A percentile compares a stretch with the other conserved stretches of the same genome.
Conservation (phyloP, 305 asterid genomes). For the Fraxinus sp. region DNA sequence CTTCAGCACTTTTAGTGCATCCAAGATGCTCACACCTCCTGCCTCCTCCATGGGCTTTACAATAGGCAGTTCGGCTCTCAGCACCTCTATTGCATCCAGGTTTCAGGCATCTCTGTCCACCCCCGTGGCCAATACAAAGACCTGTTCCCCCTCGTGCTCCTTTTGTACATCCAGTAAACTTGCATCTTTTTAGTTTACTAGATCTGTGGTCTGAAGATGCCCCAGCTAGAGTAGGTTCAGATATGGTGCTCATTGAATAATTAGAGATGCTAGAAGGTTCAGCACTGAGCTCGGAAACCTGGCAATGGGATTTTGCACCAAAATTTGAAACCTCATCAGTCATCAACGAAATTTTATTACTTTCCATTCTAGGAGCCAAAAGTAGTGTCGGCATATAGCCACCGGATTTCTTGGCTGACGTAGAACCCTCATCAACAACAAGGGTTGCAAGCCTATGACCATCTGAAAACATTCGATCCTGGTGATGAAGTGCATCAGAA, state of each 20-base stretch:
- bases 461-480: slow-evolving; percentile 16
- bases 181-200: slow-evolving; percentile 43
- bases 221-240: slow-evolving; percentile 30
- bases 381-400: slow-evolving; percentile 49
- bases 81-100: slow-evolving; percentile 54
- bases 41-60: slow-evolving; percentile 58
- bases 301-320: slow-evolving; percentile 29
- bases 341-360: slow-evolving; percentile 20
- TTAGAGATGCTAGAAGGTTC: slow-evolving; percentile 42
- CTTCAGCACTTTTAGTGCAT: slow-evolving; percentile 54
- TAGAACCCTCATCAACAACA: slow-evolving; percentile 49
- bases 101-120: slow-evolving; percentile 54
- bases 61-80: slow-evolving; percentile 52
- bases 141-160: slow-evolving; percentile 58
- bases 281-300: slow-evolving; percentile 36
- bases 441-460: slow-evolving; percentile 25
- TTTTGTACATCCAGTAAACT: slow-evolving; percentile 38
- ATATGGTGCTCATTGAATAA: slow-evolving; percentile 41
- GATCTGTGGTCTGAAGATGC: slow-evolving; percentile 34
- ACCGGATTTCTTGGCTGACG: slow-evolving; percentile 55
- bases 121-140: slow-evolving; percentile 52
- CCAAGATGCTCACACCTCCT: slow-evolving; percentile 47
- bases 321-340: slow-evolving; percentile 19
- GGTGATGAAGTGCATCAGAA: slow-evolving; percentile 20
- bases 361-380: slow-evolving; percentile 36